Base-by-base conservation (phyloP, 371 early-diverging fungal genomes). In the Synchytrium microbalum region DNA sequence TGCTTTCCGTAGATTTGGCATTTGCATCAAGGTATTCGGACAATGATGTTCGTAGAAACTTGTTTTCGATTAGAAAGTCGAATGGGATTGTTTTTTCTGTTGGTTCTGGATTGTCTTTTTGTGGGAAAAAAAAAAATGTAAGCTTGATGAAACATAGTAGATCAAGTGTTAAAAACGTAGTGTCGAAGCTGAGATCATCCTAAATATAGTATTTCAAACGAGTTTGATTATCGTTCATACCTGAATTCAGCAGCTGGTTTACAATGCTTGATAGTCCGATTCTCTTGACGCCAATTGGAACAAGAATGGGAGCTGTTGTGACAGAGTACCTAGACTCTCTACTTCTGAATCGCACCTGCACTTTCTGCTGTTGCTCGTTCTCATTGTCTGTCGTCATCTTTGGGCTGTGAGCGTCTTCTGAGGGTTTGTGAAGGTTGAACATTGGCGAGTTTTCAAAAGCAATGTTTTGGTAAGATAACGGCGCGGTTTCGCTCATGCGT, bases 221-320 rank as follows among this genome's bases (percentile, higher is more conserved):
- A 67, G 10, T 38, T 19, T 55, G 56, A 24, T 24, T 55, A 5
- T n/a, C 28, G 56, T 55, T 55, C 24, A 8, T 76, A 83, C 83
- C 79, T 54, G 70, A 67, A 33, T 73, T 82, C 31, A 94, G 75
- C 59, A 93, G 77, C 67, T 88, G 91, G 79, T 95, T 95, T 32
- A 96, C 86, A 66, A 96, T 87, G 73, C 91, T 92, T 8, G 93
- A 92, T 28, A 96, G 83, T 52, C 92, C 93, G 69, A 86, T 88
- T 19, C 95, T 88, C 69, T 84, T 82, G 54, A 96, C 79, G 30
- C 79, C 75, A 54, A 89, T 80, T 32, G 96, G 96, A 1, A 95
- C 86, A 62, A 68, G 53, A 31, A 92, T 77, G 58, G 94, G 78
- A 1, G 92, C 77, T 63, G 90, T 89, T 10, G 86, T 84, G 24